Evolutionary conservation across 495 filamentous ascomycete genomes (phyloP), one percentile per base, ranked within the genome.

Genomic region (Echria macrotheca): DNA sequence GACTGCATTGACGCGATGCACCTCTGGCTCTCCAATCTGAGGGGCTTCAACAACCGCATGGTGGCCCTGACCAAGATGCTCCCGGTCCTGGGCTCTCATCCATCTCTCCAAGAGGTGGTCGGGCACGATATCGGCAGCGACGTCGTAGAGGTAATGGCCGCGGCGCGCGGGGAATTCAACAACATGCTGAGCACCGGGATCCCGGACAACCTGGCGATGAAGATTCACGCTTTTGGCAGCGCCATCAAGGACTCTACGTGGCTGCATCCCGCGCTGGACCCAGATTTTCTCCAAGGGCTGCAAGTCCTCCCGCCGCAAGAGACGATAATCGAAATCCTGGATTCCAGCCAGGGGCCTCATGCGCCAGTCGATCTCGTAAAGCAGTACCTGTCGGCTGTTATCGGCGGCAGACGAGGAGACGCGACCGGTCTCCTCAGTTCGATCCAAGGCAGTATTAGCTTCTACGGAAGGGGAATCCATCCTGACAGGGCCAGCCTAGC

Each of bases 11-110:
- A 47, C 11, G 41, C 50, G 12, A 43, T 53, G 8, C 41, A 37
- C 8, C 12, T 41, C 12, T 50, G 50, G 46, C 26, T 53, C 0
- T 49, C 51, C 7, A 42, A 47, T 19, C 12, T 29, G 2, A 19
- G 18, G 2, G 33, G 46, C 3, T 50, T 50, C 50, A 53, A 57
- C 39, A 53, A 47, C 19, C 45, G 46, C 9, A 50, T 57, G 50
- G 49, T 49, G 4, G 55, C 46, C 33, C 38, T 57, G 35, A 53
- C 55, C 12, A 44, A 37, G 8, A 14, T 44, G 7, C 42, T 57
- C 4, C 55, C 55, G 2, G 47, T 50, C 9, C 22, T 53, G 2
- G 36, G 35, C 6, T 25, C 19, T 6, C 14, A 31, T 12, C 17
- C 26, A 11, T 23, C 7, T 7, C 37, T 57, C 5, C 50, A 51